These are phyloP conservation scores for Alternaria novae-zelandiae DNA, from an alignment of 2,329 filamentous ascomycete genomes.

Conservation along the genomic window DNA sequence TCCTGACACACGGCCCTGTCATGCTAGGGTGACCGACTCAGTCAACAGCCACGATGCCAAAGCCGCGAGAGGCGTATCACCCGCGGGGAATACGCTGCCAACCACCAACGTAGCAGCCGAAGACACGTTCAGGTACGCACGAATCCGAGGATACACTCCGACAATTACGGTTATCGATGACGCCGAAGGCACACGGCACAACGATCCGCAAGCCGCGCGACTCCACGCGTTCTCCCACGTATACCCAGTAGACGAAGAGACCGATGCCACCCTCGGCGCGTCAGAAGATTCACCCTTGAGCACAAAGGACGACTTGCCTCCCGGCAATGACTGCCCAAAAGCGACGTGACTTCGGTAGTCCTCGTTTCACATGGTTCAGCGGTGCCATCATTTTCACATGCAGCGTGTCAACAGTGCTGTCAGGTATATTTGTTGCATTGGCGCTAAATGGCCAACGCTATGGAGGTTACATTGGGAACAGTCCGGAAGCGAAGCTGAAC, in stretches of 20 bases:
- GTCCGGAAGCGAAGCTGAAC: neutral
- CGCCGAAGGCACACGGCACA: neutral
- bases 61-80: neutral
- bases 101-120: neutral
- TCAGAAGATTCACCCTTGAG: neutral
- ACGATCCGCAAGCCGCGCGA: neutral
- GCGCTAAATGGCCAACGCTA: slow-evolving; percentile 62
- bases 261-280: too few relatives aligned
- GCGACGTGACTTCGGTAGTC: slow-evolving; percentile 36
- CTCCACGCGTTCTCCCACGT: neutral
- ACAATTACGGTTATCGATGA: neutral
- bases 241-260: neutral
- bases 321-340: neutral
- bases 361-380: slow-evolving; percentile 53
- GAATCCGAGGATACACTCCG: neutral
- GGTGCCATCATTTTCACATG: slow-evolving; percentile 52
- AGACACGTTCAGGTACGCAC: neutral
- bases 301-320: neutral
- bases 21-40: neutral
- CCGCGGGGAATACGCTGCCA: neutral
- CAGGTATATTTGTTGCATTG: slow-evolving; percentile 66
- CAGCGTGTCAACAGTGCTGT: slow-evolving; percentile 67
- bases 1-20: neutral
- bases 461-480: neutral
- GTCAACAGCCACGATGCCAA: neutral